Evolutionary conservation across 2,329 filamentous ascomycete genomes (phyloP).

Genomic region (Phialophora macrospora): DNA sequence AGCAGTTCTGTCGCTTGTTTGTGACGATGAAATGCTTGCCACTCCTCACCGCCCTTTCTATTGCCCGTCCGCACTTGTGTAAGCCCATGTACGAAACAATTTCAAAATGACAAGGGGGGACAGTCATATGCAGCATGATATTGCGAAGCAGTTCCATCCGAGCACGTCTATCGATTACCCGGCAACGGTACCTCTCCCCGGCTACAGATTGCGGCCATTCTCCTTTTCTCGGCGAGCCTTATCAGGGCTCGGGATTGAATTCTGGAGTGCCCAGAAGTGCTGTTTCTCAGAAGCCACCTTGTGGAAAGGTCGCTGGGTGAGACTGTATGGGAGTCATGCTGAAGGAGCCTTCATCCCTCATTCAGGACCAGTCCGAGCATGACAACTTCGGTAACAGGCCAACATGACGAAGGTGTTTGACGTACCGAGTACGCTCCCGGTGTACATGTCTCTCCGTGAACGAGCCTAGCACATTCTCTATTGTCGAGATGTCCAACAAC

Average conservation of each 20-base stretch:
- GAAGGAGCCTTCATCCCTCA: not conserved
- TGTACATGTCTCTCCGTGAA: not conserved
- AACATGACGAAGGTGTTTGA: not conserved
- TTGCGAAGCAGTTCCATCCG: not conserved
- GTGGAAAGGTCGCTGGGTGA: not conserved
- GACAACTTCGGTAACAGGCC: not conserved
- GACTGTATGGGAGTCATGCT: not conserved
- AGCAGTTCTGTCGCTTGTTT: not conserved
- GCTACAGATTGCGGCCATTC: not conserved
- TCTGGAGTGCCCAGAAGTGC: not conserved
- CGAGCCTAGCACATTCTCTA: not conserved
- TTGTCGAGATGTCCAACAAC: not conserved
- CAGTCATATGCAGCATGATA: not conserved
- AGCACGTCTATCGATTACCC: not conserved
- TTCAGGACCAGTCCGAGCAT: not conserved
- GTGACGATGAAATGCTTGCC: not conserved
- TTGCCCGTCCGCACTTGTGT: not conserved
- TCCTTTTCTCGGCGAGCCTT: not conserved
- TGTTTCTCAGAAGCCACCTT: not conserved
- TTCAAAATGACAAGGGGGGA: not conserved
- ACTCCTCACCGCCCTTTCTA: conserved; percentile 7
- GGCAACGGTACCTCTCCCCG: not conserved
- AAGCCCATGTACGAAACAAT: not conserved
- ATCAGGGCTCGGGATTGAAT: not conserved
- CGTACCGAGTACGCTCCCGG: not conserved